Percentiles rank a stretch among this genome's conserved stretches.
Evolutionary conservation across 495 filamentous ascomycete genomes (phyloP).

Genomic region (Durotheca rogersii): DNA sequence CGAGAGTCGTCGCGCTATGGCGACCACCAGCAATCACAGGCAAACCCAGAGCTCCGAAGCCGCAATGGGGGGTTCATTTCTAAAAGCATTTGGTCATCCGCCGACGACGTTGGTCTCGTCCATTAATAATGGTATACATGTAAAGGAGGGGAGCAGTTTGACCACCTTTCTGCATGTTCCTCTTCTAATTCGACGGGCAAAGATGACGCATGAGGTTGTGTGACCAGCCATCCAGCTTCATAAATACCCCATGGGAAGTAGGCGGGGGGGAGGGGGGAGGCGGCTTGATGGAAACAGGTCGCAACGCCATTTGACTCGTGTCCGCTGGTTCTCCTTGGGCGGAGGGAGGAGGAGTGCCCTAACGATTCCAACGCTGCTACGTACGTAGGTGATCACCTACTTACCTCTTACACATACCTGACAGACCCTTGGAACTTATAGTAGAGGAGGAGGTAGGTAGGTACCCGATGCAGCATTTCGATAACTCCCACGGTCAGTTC

Average conservation of each 20-base stretch:
- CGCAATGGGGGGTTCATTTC: conserved; percentile 30
- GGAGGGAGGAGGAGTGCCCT: conserved; percentile 10
- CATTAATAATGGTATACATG: conserved; percentile 23
- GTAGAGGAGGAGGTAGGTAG: too few species aligned
- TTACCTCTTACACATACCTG: too few species aligned
- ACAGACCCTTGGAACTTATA: conserved; percentile 13
- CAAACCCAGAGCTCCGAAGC: conserved; percentile 23
- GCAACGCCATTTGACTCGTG: too few species aligned
- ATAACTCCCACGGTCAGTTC: too few species aligned
- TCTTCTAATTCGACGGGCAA: conserved; percentile 29
- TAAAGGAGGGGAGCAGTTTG: conserved; percentile 7
- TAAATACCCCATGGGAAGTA: too few species aligned
- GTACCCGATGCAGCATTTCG: too few species aligned
- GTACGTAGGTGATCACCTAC: too few species aligned
- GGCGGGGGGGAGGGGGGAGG: too few species aligned
- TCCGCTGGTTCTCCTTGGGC: too few species aligned
- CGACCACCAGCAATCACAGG: conserved; percentile 5
- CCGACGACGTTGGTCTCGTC: conserved; percentile 18
- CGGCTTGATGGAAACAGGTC: too few species aligned
- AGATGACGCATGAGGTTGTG: conserved; percentile 29
- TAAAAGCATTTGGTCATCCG: conserved; percentile 28
- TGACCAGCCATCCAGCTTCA: conserved; percentile 30
- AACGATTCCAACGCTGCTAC: conserved; percentile 14
- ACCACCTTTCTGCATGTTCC: too few species aligned
- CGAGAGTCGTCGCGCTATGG: not conserved